Percentiles rank a stretch among this genome's conserved stretches.
phyloP scores from a whole-genome alignment of 495 filamentous ascomycete species.

The Aspergillus coremiiformis region DNA sequence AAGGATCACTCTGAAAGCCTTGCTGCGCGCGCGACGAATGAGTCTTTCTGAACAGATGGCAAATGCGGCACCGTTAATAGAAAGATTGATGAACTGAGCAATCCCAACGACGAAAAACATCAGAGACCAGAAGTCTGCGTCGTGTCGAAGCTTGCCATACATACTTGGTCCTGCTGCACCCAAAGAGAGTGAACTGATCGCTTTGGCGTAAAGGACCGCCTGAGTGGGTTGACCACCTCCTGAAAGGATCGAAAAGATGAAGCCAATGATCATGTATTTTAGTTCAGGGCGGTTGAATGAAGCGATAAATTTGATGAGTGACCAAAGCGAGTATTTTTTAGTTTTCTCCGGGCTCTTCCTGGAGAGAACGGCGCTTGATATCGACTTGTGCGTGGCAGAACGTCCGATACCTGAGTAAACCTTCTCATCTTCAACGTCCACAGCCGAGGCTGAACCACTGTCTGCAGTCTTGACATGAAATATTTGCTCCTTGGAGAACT shows the following conservation, averaged over 20 bases:
- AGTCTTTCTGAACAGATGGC: slow-evolving; percentile 79
- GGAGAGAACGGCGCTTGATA: slow-evolving; percentile 66
- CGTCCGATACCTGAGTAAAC: slow-evolving; percentile 28
- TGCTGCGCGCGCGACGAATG: slow-evolving; percentile 71
- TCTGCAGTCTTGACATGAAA: slow-evolving; percentile 25
- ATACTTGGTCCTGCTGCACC: slow-evolving; percentile 23
- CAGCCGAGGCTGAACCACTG: slow-evolving; percentile 16
- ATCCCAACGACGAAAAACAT: slow-evolving; percentile 96
- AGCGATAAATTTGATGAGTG: slow-evolving; percentile 74
- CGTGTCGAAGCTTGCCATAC: slow-evolving; percentile 49
- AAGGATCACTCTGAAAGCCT: slow-evolving; percentile 79
- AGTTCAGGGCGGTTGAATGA: slow-evolving; percentile 75
- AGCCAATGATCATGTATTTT: slow-evolving; percentile 64
- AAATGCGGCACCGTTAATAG: slow-evolving; percentile 63
- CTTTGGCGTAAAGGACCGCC: slow-evolving; percentile 85
- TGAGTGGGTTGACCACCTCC: slow-evolving; percentile 82
- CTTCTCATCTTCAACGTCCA: slow-evolving; percentile 19
- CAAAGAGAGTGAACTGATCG: slow-evolving; percentile 60
- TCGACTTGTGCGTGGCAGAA: slow-evolving; percentile 56
- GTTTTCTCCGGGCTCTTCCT: slow-evolving; percentile 39
- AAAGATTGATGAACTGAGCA: slow-evolving; percentile 62
- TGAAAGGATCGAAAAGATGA: slow-evolving; percentile 70
- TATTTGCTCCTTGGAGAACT: slow-evolving; percentile 19
- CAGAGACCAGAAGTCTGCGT: slow-evolving; percentile 79
- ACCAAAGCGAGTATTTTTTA: slow-evolving; percentile 67